Evolutionary conservation across 306 rosid genomes (phyloP), one percentile per base, ranked within the genome.

Genomic region (Carpinus viminea): DNA sequence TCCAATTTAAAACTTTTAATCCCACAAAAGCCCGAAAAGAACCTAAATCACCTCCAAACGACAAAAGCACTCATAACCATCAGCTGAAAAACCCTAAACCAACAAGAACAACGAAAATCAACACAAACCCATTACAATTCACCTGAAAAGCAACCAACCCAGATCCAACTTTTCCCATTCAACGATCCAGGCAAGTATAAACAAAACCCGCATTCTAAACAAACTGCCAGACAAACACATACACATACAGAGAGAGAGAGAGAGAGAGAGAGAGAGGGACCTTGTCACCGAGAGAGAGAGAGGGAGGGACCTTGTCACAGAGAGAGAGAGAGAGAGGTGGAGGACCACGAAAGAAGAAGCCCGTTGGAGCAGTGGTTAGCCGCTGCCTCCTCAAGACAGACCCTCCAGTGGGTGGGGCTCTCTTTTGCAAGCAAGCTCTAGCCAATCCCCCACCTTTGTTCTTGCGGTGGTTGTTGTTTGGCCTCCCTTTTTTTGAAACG

Each of bases 361-460:
- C 88, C 91, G 86, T 79, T 82, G 85, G 88, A 87, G 89, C 85
- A 88, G 87, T 78, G 87, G 75, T 20, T 54, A 77, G 84, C 82
- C 84, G 84, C 88, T 41, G 52, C 72, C 72, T 87, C 84, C 73
- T 82, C 73, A 60, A 53, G 78, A 78, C 77, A 57, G 79, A 70
- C 74, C 72, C 76, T 60, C 83, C 85, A 38, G 76, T 64, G 76
- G 85, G 74, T 54, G 64, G 64, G 56, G 56, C 81, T 79, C 77
- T 53, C 26, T 53, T 45, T n/a, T 45, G 79, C 36, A 24, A 76
- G 79, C 36, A 24, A 76, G 71, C 61, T 68, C 77, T 64, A 43
- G 64, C 21, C 66, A 26, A 75, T 75, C 26, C n/a, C 72, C 83
- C 81, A 21, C 34, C 0, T 56, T 28, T 52, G 55, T 74, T 28